phyloP scores from a whole-genome alignment of 2,329 filamentous ascomycete genomes.

The Didymella pomorum region DNA sequence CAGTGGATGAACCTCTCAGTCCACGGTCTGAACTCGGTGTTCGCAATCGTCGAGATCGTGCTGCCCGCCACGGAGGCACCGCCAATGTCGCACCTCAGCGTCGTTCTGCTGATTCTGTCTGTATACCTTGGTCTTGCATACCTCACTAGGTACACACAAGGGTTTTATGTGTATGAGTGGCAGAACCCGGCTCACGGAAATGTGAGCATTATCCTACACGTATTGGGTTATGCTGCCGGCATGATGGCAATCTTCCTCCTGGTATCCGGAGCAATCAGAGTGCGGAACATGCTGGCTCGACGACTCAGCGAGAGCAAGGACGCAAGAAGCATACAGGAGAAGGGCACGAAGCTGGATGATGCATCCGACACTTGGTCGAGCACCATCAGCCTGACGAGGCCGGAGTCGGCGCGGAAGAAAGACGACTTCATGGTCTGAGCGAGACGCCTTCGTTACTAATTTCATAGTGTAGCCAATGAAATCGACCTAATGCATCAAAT shows the following conservation, averaged over 20 bases:
- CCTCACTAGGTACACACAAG: conserved; percentile 70
- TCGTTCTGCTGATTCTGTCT: conserved; percentile 71
- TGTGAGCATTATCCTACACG: conserved; percentile 32
- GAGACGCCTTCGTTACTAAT: not conserved
- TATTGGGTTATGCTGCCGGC: conserved; percentile 33
- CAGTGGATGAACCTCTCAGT: conserved; percentile 70
- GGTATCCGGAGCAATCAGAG: conserved; percentile 26
- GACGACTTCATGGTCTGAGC: conserved; percentile 15
- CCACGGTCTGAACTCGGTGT: conserved; percentile 76
- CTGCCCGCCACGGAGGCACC: conserved; percentile 69
- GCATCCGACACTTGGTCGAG: conserved; percentile 26
- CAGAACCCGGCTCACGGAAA: conserved; percentile 39
- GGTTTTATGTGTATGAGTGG: conserved; percentile 76
- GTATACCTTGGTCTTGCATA: conserved; percentile 77
- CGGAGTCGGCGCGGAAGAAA: conserved; percentile 5
- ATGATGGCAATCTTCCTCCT: conserved; percentile 31
- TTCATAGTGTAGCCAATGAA: not conserved
- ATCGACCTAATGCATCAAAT: not conserved
- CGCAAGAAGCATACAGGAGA: conserved; percentile 19
- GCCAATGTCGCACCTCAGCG: conserved; percentile 69
- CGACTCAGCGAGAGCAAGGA: conserved; percentile 12
- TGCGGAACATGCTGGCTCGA: conserved; percentile 24
- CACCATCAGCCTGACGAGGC: conserved; percentile 19
- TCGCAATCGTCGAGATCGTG: conserved; percentile 76
- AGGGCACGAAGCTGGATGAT: conserved; percentile 24